Evolutionary conservation across 257 asterid species (phyloP), one percentile per base, ranked within the genome.

Genomic region (Solanum peruvianum): DNA sequence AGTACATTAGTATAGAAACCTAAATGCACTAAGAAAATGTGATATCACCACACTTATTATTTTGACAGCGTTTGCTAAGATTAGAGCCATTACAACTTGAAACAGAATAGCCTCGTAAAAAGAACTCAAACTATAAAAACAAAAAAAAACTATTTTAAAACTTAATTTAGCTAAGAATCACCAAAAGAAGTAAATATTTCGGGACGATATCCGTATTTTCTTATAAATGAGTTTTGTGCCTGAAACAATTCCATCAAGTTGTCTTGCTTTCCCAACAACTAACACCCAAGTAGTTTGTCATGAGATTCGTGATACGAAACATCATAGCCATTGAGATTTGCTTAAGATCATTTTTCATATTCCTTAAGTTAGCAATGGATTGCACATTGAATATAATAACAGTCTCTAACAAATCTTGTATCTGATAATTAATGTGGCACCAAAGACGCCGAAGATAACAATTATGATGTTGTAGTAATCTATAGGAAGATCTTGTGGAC

Each of bases 241-340:
- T 37, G 39, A 37, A 37, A 37, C 7, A 37, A 37, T 37, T 37
- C 39, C 39, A 37, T 37, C 6, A 37, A 37, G 39, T 6, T 37
- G 39, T 37, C 39, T 37, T 37, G 39, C 39, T 37, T 37, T 37
- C 7, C 1, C 39, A 37, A 6, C 7, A 37, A 37, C 39, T 37
- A 37, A 37, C 39, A 1, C 39, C 39, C 39, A 37, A 37, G 39
- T 37, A 37, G 39, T 37, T 37, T 37, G 39, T 37, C 39, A 71
- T 71, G 15, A 72, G 80, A 35, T 45, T 47, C 27, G 37, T 72
- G 11, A 72, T 72, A 33, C 47, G 29, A 35, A 70, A 31, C 98
- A 95, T 97, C 98, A 97, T 94, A 35, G 99, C 98, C 99, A 97
- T 94, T 88, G 98, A 94, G 91, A 97, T 93, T 93, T 97, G 98